These are phyloP conservation scores for Saturnispora ahearnii DNA, from an alignment of 805 yeast genomes.

Conservation along the genomic window DNA sequence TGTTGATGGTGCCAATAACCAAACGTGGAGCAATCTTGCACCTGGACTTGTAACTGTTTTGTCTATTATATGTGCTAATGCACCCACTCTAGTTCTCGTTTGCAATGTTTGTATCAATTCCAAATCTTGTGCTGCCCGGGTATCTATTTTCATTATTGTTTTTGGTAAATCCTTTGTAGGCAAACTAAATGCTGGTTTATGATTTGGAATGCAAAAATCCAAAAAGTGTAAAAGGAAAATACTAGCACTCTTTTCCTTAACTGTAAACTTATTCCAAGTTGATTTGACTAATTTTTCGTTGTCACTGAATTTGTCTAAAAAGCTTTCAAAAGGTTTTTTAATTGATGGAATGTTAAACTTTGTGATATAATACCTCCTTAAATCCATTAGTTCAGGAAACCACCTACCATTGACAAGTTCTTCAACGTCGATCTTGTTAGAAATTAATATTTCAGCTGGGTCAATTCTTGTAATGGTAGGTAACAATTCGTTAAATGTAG, in stretches of 20 bases:
- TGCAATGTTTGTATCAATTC: constrained; percentile 58
- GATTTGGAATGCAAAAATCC: constrained; percentile 62
- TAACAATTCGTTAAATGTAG: constrained; percentile 48
- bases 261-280: constrained; percentile 28
- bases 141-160: constrained; percentile 65
- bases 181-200: constrained; percentile 50
- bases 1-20: constrained; percentile 77
- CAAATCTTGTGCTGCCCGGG: constrained; percentile 66
- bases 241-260: constrained; percentile 51
- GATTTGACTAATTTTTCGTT: constrained; percentile 18
- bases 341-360: constrained; percentile 37
- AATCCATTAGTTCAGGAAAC: constrained; percentile 50
- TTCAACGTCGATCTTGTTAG: constrained; percentile 34
- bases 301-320: constrained; percentile 34
- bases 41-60: constrained; percentile 79
- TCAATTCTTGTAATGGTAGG: constrained; percentile 68
- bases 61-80: constrained; percentile 59
- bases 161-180: constrained; percentile 53
- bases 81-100: constrained; percentile 51
- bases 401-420: constrained; percentile 39
- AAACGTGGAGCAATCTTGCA: constrained; percentile 62
- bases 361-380: constrained; percentile 52
- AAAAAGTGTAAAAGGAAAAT: constrained; percentile 59
- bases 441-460: constrained; percentile 72
- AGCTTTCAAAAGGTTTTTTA: constrained; percentile 32